Percentiles rank a stretch among this genome's conserved stretches.
phyloP scores from a whole-genome alignment of 176 grass and related monocot genomes.

The Aegilops umbellulata region DNA sequence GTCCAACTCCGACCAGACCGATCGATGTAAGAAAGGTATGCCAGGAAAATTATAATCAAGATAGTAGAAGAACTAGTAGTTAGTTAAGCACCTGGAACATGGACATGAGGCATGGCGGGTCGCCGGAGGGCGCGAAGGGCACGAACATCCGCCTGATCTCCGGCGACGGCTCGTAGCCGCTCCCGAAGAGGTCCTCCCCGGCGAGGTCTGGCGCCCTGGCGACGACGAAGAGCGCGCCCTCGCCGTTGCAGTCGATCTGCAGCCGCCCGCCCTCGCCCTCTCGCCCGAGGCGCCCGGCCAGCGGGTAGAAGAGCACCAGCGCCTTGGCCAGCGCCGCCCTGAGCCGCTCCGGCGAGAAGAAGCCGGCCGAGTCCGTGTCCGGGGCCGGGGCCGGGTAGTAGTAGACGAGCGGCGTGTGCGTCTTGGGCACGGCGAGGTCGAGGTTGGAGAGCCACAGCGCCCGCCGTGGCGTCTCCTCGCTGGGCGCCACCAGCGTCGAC shows the following conservation, averaged over 20 bases:
- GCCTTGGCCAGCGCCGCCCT: neutral
- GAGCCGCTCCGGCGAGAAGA: constrained; percentile 26
- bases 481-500: neutral
- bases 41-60: too few relatives aligned
- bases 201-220: constrained; percentile 26
- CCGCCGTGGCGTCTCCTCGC: neutral
- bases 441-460: neutral
- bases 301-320: neutral
- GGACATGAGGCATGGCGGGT: neutral
- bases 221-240: neutral
- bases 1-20: too few relatives aligned
- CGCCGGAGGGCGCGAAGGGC: neutral
- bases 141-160: constrained; percentile 33
- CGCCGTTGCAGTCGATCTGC: neutral
- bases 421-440: neutral
- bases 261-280: neutral
- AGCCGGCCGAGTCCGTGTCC: neutral
- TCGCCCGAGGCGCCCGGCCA: neutral
- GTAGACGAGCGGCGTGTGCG: constrained; percentile 41
- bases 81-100: neutral
- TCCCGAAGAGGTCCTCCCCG: neutral
- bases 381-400: constrained; percentile 28
- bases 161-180: constrained; percentile 18
- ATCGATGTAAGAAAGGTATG: too few relatives aligned
- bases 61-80: too few relatives aligned